Base-by-base conservation (phyloP, 257 asterid genomes). In the Solanum peruvianum region DNA sequence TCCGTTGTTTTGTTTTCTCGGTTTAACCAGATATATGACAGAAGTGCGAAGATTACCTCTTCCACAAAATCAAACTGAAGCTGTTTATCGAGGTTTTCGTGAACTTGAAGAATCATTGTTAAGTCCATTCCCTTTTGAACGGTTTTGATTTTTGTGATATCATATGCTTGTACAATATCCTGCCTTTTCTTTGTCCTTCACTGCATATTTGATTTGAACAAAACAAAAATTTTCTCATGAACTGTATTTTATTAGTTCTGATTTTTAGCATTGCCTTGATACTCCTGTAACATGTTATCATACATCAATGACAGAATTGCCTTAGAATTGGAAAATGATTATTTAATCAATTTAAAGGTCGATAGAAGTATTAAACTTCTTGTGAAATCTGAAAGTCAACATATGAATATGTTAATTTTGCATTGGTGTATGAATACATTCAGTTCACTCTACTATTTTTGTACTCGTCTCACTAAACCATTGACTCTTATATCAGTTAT, bases 21-120 rank as follows among this genome's bases (percentile, higher is more conserved):
- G 35, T 60, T 11, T 56, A 47, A 62, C 81, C 93, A 97, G 99
- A 95, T 96, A 92, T 77, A 94, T 95, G 99, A 93, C 99, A 41
- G 99, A 97, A 90, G 98, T 96, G 66, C 89, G 95, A 83, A 93
- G 99, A 88, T 66, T 97, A 89, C 92, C 98, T 67, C 95, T 96
- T 86, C 95, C 98, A 6, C 95, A 93, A 90, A 91, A 89, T 80
- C 96, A 95, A 89, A 96, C 97, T n/a, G 98, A 96, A 89, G 92
- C 93, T 0, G 94, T 97, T 37, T 96, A 92, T 87, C 91, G 92
- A 52, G 98, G 98, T 49, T 95, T 95, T 56, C 91, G 96, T 87
- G 99, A 97, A 90, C 96, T 97, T 16, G 99, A 96, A 89, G 99
- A 95, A 80, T 95, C 98, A 7, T 94, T 97, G 39, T 86, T 90